Percentiles rank a stretch among this genome's conserved stretches.
Evolutionary conservation across 2,329 filamentous ascomycete genomes (phyloP).

Genomic region (Monosporascus sp.): DNA sequence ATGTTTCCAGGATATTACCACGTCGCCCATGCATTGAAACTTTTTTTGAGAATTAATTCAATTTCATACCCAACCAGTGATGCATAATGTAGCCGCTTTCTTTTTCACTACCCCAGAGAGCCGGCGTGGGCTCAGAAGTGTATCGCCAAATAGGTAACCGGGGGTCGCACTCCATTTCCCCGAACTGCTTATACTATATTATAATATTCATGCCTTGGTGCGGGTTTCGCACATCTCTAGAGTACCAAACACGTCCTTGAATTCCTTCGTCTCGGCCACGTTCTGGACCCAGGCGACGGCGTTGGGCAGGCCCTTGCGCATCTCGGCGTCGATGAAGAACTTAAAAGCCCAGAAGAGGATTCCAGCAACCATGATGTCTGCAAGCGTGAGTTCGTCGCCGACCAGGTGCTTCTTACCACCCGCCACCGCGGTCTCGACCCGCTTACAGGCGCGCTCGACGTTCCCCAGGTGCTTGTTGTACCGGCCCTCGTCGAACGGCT

Average conservation of each 20-base stretch:
- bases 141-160: no score
- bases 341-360: constrained; percentile 16
- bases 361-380: constrained; percentile 30
- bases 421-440: constrained; percentile 25
- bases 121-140: no score
- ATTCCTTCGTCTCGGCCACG: constrained; percentile 25
- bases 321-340: constrained; percentile 28
- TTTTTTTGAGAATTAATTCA: no score
- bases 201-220: constrained; percentile 1
- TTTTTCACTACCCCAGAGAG: no score
- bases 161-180: no score
- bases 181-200: no score
- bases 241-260: constrained; percentile 27
- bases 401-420: constrained; percentile 32
- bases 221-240: constrained; percentile 26
- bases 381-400: constrained; percentile 31
- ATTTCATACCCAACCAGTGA: no score
- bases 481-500: constrained; percentile 19
- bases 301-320: constrained; percentile 27
- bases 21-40: no score
- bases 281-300: constrained; percentile 26
- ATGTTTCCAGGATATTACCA: no score
- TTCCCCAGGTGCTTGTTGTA: constrained; percentile 13
- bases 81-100: no score
- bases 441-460: constrained; percentile 23